Evolutionary conservation across 768 basidiomycete species (phyloP), one percentile per base, ranked within the genome.

Genomic region (Candolleomyces efflorescens): DNA sequence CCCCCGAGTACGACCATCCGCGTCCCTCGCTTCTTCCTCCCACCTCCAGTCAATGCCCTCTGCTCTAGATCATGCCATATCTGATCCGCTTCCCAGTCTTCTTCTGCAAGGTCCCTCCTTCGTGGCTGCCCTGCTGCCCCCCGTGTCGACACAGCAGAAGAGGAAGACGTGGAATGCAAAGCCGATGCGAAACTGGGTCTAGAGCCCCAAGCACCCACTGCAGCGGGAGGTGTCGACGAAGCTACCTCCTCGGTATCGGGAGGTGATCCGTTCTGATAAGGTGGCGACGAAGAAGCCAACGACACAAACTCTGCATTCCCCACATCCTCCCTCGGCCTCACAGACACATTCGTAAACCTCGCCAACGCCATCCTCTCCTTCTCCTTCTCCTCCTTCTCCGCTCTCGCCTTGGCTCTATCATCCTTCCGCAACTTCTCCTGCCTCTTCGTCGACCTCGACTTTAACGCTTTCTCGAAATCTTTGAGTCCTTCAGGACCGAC

Each of bases 351-450:
- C 52, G 53, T 46, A 43, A 59, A 59, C 58, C 58, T 22, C 37
- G 52, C 27, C 10, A 59, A 32, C 18, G 53, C 52, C 59, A 68
- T n/a, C 62, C 67, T 72, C 62, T 77, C 75, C 71, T 74, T 81
- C 71, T 92, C 92, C 54, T 77, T 69, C 64, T 89, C 91, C 61
- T 76, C 78, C 65, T 89, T 87, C 72, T 98, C 95, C 23, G 89
- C 90, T 15, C 83, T 78, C 1, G 75, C 75, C 52, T 86, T 86
- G 2, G 95, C 95, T 47, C 86, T 81, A 68, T 98, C 94, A 66
- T 98, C 96, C 68, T 87, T 92, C 68, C 82, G 79, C 52, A 79
- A 86, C 73, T 90, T 91, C 71, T 96, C 93, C 69, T 85, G 85
- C 62, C 93, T 79, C 61, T 88, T 81, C 10, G 81, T 68, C 1